Conservation (phyloP, 345 rosid genomes). For the Eucalyptus marginata region DNA sequence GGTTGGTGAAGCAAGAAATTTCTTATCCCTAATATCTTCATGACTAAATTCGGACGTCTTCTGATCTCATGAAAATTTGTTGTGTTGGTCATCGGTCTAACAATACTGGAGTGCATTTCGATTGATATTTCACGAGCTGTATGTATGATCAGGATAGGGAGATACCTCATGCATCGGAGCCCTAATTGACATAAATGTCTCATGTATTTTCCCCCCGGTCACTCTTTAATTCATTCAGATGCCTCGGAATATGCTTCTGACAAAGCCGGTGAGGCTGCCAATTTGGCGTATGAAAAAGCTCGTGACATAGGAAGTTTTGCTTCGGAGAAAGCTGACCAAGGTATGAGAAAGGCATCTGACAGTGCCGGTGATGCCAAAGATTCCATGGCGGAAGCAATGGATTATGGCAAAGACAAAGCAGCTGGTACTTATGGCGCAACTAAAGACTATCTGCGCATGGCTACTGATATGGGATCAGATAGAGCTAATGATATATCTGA, state of each 20-base stretch:
- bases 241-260: slow-evolving; percentile 11
- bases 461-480: neutral
- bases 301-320: slow-evolving; percentile 4
- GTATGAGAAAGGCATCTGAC: slow-evolving; percentile 1
- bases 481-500: neutral
- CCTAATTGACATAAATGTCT: neutral
- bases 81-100: neutral
- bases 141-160: neutral
- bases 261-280: slow-evolving; percentile 9
- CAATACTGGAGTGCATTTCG: neutral
- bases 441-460: neutral
- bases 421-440: neutral
- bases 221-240: neutral
- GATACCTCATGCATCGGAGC: neutral
- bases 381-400: neutral
- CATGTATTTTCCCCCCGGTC: neutral
- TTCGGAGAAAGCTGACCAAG: neutral
- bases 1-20: neutral
- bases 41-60: neutral
- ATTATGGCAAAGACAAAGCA: slow-evolving; percentile 9
- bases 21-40: neutral
- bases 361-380: slow-evolving; percentile 7
- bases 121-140: neutral
- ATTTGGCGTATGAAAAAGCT: neutral
- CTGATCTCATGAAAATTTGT: accelerated